Evolutionary conservation across 805 yeast species (phyloP).

Genomic region (Saturnispora hagleri): DNA sequence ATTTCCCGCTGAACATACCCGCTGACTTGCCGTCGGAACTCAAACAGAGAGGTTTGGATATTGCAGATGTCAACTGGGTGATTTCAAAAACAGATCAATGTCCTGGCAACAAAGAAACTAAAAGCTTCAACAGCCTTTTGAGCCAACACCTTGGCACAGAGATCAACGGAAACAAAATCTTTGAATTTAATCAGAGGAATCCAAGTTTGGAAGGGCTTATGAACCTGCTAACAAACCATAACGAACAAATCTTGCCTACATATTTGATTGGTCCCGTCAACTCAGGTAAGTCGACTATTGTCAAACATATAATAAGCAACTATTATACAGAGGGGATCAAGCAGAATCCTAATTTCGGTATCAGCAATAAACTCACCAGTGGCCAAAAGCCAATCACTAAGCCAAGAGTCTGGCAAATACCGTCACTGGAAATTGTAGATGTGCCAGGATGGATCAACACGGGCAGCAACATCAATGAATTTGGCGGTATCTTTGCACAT

Average conservation of each 20-base stretch:
- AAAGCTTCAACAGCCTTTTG: neutral
- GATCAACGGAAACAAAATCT: neutral
- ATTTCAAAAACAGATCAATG: slow-evolving; percentile 2
- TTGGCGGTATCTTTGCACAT: slow-evolving; percentile 7
- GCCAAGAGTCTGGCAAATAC: slow-evolving; percentile 12
- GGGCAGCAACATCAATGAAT: slow-evolving; percentile 13
- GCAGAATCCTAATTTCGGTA: neutral
- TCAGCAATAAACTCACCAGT: slow-evolving; percentile 1
- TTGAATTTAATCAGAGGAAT: neutral
- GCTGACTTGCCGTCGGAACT: neutral
- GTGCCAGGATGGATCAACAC: slow-evolving; percentile 25
- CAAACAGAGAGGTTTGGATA: neutral
- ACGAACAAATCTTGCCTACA: slow-evolving; percentile 1
- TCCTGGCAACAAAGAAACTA: too few relatives aligned
- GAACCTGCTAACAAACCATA: slow-evolving; percentile 4
- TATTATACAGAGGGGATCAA: neutral
- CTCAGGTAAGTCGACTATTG: slow-evolving; percentile 22
- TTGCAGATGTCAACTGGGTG: slow-evolving; percentile 1
- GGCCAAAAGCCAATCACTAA: slow-evolving; percentile 7
- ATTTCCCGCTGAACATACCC: slow-evolving; percentile 4
- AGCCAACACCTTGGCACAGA: neutral
- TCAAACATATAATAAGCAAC: slow-evolving; percentile 3
- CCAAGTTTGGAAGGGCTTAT: neutral
- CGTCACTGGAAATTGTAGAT: slow-evolving; percentile 18
- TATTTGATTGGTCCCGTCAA: slow-evolving; percentile 25